Evolutionary conservation across 805 yeast genomes (phyloP).

Genomic region (Saturnispora ahearnii): DNA sequence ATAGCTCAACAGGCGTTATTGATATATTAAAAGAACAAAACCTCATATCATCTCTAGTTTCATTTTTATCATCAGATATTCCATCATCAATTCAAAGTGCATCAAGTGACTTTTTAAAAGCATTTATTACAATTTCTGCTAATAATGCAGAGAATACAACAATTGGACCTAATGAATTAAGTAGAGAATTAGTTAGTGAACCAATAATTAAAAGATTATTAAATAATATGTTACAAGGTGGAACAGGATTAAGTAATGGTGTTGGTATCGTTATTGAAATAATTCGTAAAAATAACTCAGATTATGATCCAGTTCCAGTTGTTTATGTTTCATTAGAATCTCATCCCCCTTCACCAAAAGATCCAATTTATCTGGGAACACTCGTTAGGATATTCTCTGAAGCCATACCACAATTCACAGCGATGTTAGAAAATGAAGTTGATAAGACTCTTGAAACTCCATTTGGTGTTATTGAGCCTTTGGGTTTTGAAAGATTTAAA

Average conservation of each 20-base stretch:
- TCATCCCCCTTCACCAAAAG: slow-evolving; percentile 88
- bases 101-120: slow-evolving; percentile 91
- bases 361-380: slow-evolving; percentile 86
- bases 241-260: slow-evolving; percentile 85
- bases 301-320: slow-evolving; percentile 86
- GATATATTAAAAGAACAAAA: slow-evolving; percentile 64
- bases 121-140: slow-evolving; percentile 88
- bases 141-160: slow-evolving; percentile 85
- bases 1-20: slow-evolving; percentile 78
- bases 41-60: slow-evolving; percentile 63
- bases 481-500: slow-evolving; percentile 88
- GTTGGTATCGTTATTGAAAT: slow-evolving; percentile 93
- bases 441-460: slow-evolving; percentile 47
- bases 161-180: slow-evolving; percentile 86
- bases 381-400: slow-evolving; percentile 71
- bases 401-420: slow-evolving; percentile 60
- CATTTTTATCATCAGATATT: slow-evolving; percentile 58
- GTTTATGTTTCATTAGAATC: slow-evolving; percentile 72
- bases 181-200: slow-evolving; percentile 80
- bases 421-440: slow-evolving; percentile 39
- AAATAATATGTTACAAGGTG: slow-evolving; percentile 68
- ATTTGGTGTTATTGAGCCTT: slow-evolving; percentile 56
- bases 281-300: slow-evolving; percentile 91
- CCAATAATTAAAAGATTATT: slow-evolving; percentile 59
- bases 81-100: slow-evolving; percentile 78